Base-by-base conservation (phyloP, 768 basidiomycete genomes). In the Leccinellum rugosiceps region DNA sequence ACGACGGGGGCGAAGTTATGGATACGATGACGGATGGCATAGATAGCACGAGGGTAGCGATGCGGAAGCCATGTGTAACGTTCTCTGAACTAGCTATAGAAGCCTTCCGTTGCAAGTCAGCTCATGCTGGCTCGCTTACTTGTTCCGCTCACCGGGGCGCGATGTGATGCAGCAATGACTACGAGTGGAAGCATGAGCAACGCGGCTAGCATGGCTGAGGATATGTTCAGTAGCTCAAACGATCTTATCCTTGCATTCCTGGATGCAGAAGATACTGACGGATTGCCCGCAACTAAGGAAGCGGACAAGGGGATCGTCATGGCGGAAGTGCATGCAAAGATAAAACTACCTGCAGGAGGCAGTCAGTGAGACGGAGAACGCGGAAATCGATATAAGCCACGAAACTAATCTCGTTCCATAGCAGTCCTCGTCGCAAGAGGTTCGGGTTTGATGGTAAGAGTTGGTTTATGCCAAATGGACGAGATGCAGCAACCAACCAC, bases 361-460 rank as follows among this genome's bases (percentile, higher is more conserved):
- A 43, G 46, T 14, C 10, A 15, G 52, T 63, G 57, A 57, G 58
- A 55, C 50, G 28, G 38, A 17, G 49, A 2, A 15, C n/a, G 19
- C 45, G 23, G 44, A 47, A 23, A 56, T 28, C 0, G 34, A 17
- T 5, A 3, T 10, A 28, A 19, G 47, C 21, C 19, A 81, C 85
- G 58, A 59, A 61, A 89, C 88, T 81, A 53, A 83, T 75, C 57
- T 82, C 83, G 65, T 84, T 80, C 87, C 86, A 88, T 48, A 86
- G 73, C 32, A 75, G 64, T 25, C 84, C 83, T 51, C 76, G 68
- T 53, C 69, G 75, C 31, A 76, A 62, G 74, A 74, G 77, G 38
- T 70, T 71, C 26, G 71, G 62, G 48, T 72, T 71, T 23, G 68
- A 61, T 19, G 66, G 59, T 10, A 68, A 67, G n/a, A 79, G 74